Evolutionary conservation across 306 rosid genomes (phyloP).

Genomic region (Cicer pinnatifidum): DNA sequence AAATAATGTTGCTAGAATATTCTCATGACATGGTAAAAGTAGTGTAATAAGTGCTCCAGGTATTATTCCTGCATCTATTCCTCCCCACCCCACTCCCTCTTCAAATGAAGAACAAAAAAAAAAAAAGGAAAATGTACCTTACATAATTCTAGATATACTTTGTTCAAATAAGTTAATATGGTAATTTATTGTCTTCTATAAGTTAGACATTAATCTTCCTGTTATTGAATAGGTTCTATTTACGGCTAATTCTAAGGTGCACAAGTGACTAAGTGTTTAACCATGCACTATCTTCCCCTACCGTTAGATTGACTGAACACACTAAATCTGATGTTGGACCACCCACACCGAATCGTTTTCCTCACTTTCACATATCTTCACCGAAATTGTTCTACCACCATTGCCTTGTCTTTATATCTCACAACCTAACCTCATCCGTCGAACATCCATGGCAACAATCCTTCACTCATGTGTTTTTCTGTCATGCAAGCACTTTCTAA

Average conservation of each 20-base stretch:
- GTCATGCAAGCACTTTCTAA: too few species aligned
- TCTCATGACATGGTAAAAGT: background rate
- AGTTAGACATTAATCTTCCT: conserved; percentile 6
- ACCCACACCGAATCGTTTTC: too few species aligned
- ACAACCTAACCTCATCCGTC: too few species aligned
- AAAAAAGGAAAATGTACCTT: background rate
- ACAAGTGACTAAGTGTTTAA: conserved; percentile 16
- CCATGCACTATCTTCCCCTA: background rate
- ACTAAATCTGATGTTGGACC: conserved; percentile 45
- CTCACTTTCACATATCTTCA: too few species aligned
- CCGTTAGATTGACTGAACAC: too few species aligned
- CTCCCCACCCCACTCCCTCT: background rate
- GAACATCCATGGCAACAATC: too few species aligned
- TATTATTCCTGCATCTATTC: conserved; percentile 6
- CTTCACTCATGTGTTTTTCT: too few species aligned
- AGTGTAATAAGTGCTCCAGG: background rate
- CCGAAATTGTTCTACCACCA: too few species aligned
- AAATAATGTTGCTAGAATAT: conserved; percentile 4
- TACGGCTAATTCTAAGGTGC: background rate
- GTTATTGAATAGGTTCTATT: conserved; percentile 1
- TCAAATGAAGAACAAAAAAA: background rate
- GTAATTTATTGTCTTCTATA: conserved; percentile 13
- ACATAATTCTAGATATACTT: background rate
- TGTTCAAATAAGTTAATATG: conserved; percentile 18
- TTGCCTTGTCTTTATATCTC: too few species aligned